phyloP scores from a whole-genome alignment of 306 rosid genomes.

The Quercus dentata region DNA sequence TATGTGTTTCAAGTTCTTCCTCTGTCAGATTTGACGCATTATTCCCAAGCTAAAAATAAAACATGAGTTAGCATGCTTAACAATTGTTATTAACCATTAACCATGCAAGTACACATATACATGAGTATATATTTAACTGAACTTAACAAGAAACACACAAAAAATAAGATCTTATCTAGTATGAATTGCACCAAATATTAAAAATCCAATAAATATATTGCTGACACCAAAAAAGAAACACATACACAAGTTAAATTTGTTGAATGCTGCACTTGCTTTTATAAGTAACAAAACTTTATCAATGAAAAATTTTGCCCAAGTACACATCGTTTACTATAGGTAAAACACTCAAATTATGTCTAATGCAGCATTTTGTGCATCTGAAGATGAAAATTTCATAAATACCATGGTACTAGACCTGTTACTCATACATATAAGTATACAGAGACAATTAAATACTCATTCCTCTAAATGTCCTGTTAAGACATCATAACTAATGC shows the following conservation, averaged over 20 bases:
- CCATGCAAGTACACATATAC: neutral
- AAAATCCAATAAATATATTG: neutral
- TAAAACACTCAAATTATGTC: too few relatives aligned
- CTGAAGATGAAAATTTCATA: neutral
- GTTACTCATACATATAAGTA: neutral
- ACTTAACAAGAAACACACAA: neutral
- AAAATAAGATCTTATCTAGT: neutral
- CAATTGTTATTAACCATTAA: constrained; percentile 8
- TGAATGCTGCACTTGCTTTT: too few relatives aligned
- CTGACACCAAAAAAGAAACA: neutral
- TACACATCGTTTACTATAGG: too few relatives aligned
- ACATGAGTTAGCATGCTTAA: constrained; percentile 23
- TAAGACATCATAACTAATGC: neutral
- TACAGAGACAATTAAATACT: neutral
- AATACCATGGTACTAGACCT: neutral
- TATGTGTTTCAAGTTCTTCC: constrained; percentile 98
- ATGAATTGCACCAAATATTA: neutral
- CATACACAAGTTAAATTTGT: too few relatives aligned
- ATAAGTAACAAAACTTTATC: too few relatives aligned
- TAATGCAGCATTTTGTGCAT: neutral
- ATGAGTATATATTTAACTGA: neutral
- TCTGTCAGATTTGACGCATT: constrained; percentile 93
- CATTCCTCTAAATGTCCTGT: neutral
- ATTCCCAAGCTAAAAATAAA: constrained; percentile 76
- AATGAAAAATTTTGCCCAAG: too few relatives aligned